Evolutionary conservation across 352 stramenopile genomes (phyloP).

Genomic region (Globisporangium solare): DNA sequence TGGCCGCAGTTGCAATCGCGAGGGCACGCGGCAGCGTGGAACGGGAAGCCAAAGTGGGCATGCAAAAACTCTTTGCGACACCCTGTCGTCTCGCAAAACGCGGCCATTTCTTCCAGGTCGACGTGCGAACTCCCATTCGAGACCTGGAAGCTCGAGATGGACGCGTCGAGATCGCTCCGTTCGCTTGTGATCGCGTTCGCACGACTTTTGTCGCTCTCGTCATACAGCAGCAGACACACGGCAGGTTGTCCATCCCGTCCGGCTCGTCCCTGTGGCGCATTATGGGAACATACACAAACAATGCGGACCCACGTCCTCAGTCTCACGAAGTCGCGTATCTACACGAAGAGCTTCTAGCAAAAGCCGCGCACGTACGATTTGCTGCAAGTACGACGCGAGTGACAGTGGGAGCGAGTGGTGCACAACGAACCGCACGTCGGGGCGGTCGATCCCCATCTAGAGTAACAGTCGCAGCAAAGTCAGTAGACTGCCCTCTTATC

Average conservation of each 20-base stretch:
- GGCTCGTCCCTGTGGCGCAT: constrained; percentile 42
- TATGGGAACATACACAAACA: background rate
- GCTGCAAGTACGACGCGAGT: constrained; percentile 64
- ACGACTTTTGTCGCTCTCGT: constrained; percentile 46
- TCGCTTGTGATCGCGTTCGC: constrained; percentile 42
- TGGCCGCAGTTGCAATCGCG: constrained; percentile 64
- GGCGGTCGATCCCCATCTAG: constrained; percentile 79
- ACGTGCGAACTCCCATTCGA: constrained; percentile 36
- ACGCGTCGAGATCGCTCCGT: constrained; percentile 22
- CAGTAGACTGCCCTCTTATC: too few species aligned
- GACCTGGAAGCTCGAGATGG: constrained; percentile 7
- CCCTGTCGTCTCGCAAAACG: constrained; percentile 46
- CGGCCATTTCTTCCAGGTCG: constrained; percentile 42
- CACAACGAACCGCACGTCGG: constrained; percentile 72
- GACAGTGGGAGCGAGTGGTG: constrained; percentile 69
- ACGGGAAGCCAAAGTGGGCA: constrained; percentile 46
- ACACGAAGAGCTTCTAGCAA: too few species aligned
- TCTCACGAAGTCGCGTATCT: background rate
- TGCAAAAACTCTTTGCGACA: constrained; percentile 62
- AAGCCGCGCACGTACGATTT: constrained; percentile 67
- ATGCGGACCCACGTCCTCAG: background rate
- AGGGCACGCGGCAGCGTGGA: constrained; percentile 29
- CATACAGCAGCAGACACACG: constrained; percentile 59
- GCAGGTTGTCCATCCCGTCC: constrained; percentile 53
- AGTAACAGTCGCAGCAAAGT: background rate